Conservation (phyloP, 1,284 basidiomycete species). For the Cystobasidiaceae sp. region DNA sequence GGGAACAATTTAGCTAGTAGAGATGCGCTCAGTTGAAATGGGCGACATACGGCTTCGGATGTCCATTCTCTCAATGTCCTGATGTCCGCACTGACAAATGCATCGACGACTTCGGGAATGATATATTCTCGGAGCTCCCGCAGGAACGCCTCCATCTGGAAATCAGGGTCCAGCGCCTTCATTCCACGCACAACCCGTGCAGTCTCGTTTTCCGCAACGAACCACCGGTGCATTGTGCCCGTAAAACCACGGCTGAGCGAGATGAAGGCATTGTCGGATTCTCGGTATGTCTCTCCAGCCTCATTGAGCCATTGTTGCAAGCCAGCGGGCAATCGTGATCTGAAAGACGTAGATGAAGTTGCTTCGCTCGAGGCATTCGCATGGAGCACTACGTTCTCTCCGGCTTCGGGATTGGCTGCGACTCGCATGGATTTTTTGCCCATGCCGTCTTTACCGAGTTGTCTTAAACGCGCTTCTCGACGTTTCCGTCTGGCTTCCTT, state of each 20-base stretch:
- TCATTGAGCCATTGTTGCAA: constrained; percentile 36
- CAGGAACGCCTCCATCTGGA: constrained; percentile 79
- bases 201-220: constrained; percentile 95
- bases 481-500: constrained; percentile 74
- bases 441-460: constrained; percentile 66
- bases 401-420: constrained; percentile 72
- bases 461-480: constrained; percentile 67
- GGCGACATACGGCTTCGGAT: constrained; percentile 76
- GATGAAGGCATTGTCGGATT: constrained; percentile 88
- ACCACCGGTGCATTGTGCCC: constrained; percentile 72
- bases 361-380: constrained; percentile 58
- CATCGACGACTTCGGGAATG: constrained; percentile 94
- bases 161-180: constrained; percentile 78
- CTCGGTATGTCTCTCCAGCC: constrained; percentile 67
- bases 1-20: constrained; percentile 44
- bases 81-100: constrained; percentile 82
- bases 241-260: constrained; percentile 76
- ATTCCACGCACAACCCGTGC: constrained; percentile 85
- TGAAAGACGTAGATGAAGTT: constrained; percentile 52
- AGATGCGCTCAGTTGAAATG: neutral
- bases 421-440: constrained; percentile 49
- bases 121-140: constrained; percentile 94
- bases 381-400: constrained; percentile 73
- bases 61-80: constrained; percentile 87
- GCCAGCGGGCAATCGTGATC: constrained; percentile 58